Evolutionary conservation across 2,329 filamentous ascomycete species (phyloP).

Genomic region (Penicillium olsonii): DNA sequence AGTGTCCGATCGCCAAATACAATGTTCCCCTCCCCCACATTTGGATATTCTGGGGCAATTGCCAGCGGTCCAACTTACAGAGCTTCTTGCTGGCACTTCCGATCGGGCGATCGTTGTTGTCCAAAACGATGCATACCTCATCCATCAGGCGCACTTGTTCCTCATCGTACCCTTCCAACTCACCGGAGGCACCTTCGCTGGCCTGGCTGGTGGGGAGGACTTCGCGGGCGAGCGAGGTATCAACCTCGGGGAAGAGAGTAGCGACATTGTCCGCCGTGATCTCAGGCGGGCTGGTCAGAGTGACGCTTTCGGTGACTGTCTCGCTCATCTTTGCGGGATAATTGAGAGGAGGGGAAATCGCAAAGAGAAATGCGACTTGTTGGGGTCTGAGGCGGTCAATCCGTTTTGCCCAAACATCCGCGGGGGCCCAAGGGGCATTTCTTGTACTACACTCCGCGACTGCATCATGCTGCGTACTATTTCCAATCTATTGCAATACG

Average conservation of each 20-base stretch:
- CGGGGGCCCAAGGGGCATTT: no score
- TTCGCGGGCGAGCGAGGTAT: constrained; percentile 59
- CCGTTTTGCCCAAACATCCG: constrained; percentile 1
- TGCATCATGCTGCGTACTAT: no score
- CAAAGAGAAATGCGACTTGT: constrained; percentile 3
- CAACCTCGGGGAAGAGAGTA: constrained; percentile 82
- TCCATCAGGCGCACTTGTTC: constrained; percentile 99
- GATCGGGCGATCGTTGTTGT: constrained; percentile 88
- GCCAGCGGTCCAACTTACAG: constrained; percentile 60
- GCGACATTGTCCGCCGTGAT: constrained; percentile 87
- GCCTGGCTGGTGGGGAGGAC: constrained; percentile 46
- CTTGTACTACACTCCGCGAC: no score
- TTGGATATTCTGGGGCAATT: constrained; percentile 2
- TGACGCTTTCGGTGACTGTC: constrained; percentile 43
- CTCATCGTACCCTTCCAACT: constrained; percentile 88
- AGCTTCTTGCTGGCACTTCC: constrained; percentile 97
- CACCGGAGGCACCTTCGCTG: constrained; percentile 58
- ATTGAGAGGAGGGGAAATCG: background rate
- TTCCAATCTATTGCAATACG: no score
- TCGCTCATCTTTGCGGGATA: constrained; percentile 36
- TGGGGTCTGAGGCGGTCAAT: constrained; percentile 12
- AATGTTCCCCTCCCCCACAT: constrained; percentile 5
- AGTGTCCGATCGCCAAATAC: constrained; percentile 7
- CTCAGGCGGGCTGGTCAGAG: constrained; percentile 54
- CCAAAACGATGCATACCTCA: constrained; percentile 95